Percentiles rank a stretch among this genome's conserved stretches.
phyloP scores from a whole-genome alignment of 1,139 yeast genomes.

The Geotrichum citri-aurantii region DNA sequence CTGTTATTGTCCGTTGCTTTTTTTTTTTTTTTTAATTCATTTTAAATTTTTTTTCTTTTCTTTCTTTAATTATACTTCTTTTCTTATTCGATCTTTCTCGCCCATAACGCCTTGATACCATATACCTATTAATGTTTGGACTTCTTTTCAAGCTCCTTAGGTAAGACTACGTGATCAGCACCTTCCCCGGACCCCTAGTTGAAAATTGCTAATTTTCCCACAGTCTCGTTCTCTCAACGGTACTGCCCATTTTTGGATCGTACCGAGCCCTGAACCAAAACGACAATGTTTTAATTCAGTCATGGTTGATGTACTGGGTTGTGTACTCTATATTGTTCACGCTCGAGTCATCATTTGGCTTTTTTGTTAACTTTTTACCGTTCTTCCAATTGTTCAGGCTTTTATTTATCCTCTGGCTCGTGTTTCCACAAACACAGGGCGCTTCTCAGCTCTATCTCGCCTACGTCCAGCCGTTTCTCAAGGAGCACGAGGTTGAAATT shows the following conservation, averaged over 20 bases:
- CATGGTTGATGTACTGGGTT: constrained; percentile 63
- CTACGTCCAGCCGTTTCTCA: constrained; percentile 34
- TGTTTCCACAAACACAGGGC: constrained; percentile 45
- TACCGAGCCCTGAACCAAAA: constrained; percentile 48
- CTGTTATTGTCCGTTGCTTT: background rate
- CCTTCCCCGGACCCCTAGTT: background rate
- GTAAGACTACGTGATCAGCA: constrained; percentile 16
- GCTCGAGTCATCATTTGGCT: constrained; percentile 42
- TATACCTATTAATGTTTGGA: constrained; percentile 21
- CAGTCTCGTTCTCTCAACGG: constrained; percentile 39
- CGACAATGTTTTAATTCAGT: constrained; percentile 44
- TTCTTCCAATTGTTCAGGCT: constrained; percentile 43
- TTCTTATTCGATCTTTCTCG: background rate
- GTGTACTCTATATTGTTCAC: constrained; percentile 43
- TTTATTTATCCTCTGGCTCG: constrained; percentile 46
- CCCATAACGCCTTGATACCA: background rate
- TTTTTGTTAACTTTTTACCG: constrained; percentile 43
- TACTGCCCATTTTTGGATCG: constrained; percentile 56
- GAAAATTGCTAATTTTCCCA: background rate
- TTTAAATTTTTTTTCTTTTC: no score
- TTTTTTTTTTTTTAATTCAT: no score
- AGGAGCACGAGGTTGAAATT: constrained; percentile 31
- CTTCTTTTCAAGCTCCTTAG: constrained; percentile 21
- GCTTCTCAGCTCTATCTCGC: constrained; percentile 34
- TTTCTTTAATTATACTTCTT: background rate